phyloP scores from a whole-genome alignment of 495 filamentous ascomycete genomes.

The Xylaria nigripes region DNA sequence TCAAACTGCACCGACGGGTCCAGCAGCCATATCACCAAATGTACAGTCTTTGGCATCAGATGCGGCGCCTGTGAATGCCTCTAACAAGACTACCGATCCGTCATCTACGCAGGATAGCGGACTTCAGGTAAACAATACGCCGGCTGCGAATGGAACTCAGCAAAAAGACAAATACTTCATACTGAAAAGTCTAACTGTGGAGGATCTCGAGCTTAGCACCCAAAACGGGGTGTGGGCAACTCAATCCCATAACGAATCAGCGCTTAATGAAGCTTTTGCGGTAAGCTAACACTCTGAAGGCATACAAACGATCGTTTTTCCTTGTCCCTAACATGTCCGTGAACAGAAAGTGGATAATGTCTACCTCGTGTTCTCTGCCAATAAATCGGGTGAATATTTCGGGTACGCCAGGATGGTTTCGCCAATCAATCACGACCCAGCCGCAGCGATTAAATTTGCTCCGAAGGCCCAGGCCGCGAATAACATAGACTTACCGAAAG shows the following conservation, averaged over 20 bases:
- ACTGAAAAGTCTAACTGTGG: constrained; percentile 89
- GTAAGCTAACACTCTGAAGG: constrained; percentile 41
- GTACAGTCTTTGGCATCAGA: constrained; percentile 18
- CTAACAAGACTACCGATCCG: constrained; percentile 13
- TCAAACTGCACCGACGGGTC: constrained; percentile 46
- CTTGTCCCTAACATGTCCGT: constrained; percentile 10
- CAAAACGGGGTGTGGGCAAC: constrained; percentile 88
- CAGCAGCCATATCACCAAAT: constrained; percentile 30
- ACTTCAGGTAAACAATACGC: constrained; percentile 4
- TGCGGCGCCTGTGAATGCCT: constrained; percentile 14
- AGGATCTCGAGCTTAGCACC: constrained; percentile 88
- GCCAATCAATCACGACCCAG: constrained; percentile 66
- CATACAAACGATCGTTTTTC: background rate
- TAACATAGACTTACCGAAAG: constrained; percentile 57
- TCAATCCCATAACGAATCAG: constrained; percentile 82
- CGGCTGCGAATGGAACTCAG: constrained; percentile 11
- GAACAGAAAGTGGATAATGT: constrained; percentile 70
- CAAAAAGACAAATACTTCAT: constrained; percentile 76
- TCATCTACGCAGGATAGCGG: constrained; percentile 12
- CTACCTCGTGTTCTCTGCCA: constrained; percentile 95
- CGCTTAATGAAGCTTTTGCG: constrained; percentile 76
- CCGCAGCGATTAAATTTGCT: constrained; percentile 56
- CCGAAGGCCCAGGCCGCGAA: constrained; percentile 49
- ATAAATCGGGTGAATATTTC: constrained; percentile 97
- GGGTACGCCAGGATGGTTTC: constrained; percentile 92